phyloP scores from a whole-genome alignment of 768 basidiomycete species.

The Phaeotremella fagi region DNA sequence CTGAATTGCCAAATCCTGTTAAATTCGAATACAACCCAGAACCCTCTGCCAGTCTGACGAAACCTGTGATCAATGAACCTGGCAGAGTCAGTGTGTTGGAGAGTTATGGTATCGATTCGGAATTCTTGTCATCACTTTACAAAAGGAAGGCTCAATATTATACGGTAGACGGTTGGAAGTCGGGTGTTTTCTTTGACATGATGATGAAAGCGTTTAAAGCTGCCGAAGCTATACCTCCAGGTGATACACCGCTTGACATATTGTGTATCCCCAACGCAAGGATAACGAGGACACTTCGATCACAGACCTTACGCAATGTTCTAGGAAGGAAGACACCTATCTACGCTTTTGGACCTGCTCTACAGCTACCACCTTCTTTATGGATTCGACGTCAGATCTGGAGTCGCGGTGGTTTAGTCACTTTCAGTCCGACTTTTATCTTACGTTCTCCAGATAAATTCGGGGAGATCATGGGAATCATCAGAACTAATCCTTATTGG shows the following conservation, averaged over 20 bases:
- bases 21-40: background rate
- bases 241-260: conserved; percentile 2
- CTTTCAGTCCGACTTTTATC: conserved; percentile 33
- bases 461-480: conserved; percentile 16
- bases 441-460: conserved; percentile 22
- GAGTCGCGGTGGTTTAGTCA: conserved; percentile 27
- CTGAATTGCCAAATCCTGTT: conserved; percentile 15
- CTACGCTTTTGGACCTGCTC: conserved; percentile 11
- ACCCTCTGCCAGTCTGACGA: background rate
- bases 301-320: background rate
- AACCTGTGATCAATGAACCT: background rate
- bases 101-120: conserved; percentile 6
- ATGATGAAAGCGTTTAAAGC: background rate
- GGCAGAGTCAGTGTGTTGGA: conserved; percentile 1
- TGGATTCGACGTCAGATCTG: conserved; percentile 11
- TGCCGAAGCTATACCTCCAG: background rate
- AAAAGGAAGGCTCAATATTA: background rate
- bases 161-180: background rate
- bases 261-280: conserved; percentile 4
- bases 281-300: conserved; percentile 3
- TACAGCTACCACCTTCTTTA: conserved; percentile 7
- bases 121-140: conserved; percentile 1
- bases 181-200: background rate
- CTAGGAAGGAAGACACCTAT: conserved; percentile 9
- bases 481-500: conserved; percentile 16